phyloP scores from a whole-genome alignment of 345 rosid genomes.

The Melaleuca quinquenervia region DNA sequence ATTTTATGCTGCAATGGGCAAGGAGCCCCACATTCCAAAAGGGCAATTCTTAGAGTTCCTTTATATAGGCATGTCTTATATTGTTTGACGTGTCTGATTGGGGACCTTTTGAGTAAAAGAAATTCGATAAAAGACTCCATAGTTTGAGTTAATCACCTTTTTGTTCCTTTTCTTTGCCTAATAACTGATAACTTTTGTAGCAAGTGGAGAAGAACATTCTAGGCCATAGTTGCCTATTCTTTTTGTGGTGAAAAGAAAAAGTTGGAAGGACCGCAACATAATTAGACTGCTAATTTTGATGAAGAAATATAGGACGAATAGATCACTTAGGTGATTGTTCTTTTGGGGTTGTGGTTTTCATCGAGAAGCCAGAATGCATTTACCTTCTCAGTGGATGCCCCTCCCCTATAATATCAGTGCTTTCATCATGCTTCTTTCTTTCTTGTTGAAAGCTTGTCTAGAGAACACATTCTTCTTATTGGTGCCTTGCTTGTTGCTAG shows the following conservation, averaged over 20 bases:
- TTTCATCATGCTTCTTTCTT: neutral
- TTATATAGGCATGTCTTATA: neutral
- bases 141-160: neutral
- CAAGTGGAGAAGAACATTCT: neutral
- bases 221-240: neutral
- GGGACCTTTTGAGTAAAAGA: neutral
- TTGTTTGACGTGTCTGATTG: neutral
- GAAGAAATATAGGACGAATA: neutral
- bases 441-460: neutral
- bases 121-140: neutral
- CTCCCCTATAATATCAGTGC: neutral
- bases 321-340: neutral
- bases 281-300: neutral
- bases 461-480: neutral
- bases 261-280: neutral
- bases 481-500: neutral
- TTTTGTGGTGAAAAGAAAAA: neutral
- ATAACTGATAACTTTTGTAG: neutral
- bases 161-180: neutral
- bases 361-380: neutral
- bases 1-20: neutral
- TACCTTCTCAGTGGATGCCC: neutral
- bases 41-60: neutral
- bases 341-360: neutral
- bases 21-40: neutral